Conservation (phyloP, 495 filamentous ascomycete species). For the Echria macrotheca region DNA sequence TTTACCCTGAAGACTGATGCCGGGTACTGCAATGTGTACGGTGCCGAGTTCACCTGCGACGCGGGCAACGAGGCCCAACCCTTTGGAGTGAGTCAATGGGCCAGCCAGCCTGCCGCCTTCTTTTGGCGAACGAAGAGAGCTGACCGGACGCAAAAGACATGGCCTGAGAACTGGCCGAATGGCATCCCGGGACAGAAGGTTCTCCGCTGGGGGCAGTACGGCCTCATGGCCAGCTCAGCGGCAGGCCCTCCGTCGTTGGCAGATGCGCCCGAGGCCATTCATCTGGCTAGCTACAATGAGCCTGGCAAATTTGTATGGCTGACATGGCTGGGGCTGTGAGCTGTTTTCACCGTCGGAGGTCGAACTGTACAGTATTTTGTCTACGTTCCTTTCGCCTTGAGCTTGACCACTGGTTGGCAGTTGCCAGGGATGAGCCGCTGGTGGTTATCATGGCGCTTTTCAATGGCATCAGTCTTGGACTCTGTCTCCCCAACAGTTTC, state of each 20-base stretch:
- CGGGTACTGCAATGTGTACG: conserved; percentile 14
- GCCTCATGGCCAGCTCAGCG: conserved; percentile 17
- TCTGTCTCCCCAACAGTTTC: too few species aligned
- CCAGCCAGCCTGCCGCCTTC: too few species aligned
- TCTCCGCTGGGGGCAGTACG: conserved; percentile 20
- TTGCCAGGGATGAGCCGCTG: too few species aligned
- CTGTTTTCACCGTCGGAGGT: too few species aligned
- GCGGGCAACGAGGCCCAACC: neutral
- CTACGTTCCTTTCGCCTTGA: too few species aligned
- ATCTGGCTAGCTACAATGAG: conserved; percentile 13
- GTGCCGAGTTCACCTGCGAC: conserved; percentile 13
- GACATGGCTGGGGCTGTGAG: conserved; percentile 15
- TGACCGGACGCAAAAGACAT: conserved; percentile 10
- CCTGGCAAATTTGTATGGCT: conserved; percentile 21
- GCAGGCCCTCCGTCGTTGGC: conserved; percentile 6
- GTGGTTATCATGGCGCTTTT: too few species aligned
- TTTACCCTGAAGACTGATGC: conserved; percentile 8
- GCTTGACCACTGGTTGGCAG: too few species aligned
- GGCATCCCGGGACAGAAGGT: conserved; percentile 14
- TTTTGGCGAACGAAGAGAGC: neutral
- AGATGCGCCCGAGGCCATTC: conserved; percentile 13
- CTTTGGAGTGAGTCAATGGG: conserved; percentile 23
- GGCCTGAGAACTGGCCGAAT: conserved; percentile 18
- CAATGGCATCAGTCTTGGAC: too few species aligned
- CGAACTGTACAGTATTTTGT: too few species aligned